Percentiles rank a stretch among this genome's conserved stretches.
Evolutionary conservation across 306 rosid species (phyloP).

Genomic region (Dryas alaskensis): DNA sequence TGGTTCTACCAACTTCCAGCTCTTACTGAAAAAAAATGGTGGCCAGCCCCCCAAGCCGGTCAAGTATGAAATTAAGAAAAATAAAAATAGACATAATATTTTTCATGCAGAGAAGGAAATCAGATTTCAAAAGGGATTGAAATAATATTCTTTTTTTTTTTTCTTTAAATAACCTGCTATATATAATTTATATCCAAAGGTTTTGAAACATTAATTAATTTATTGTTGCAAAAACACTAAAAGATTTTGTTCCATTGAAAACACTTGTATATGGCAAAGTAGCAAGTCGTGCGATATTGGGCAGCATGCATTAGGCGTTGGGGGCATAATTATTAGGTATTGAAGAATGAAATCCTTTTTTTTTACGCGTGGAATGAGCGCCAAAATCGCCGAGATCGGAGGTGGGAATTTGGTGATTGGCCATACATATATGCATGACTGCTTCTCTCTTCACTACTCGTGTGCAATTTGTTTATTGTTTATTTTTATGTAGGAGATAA

Average conservation of each 20-base stretch:
- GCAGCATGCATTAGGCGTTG: not conserved
- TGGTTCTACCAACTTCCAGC: conserved; percentile 8
- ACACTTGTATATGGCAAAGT: not conserved
- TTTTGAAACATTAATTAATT: no score
- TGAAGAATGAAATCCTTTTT: not conserved
- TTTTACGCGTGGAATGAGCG: conserved; percentile 7
- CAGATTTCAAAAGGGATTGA: conserved; percentile 6
- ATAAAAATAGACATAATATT: not conserved
- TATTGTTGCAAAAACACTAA: no score
- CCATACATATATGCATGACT: not conserved
- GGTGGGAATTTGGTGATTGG: not conserved
- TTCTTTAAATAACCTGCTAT: no score
- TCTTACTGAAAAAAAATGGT: not conserved
- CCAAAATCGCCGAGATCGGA: not conserved
- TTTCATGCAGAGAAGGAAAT: conserved; percentile 13
- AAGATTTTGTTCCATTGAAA: no score
- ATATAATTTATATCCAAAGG: no score
- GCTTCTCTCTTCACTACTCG: not conserved
- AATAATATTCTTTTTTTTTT: not conserved
- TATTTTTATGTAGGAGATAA: no score
- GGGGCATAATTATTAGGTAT: no score
- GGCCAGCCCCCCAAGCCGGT: not conserved
- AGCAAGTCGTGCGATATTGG: not conserved
- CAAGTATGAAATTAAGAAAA: not conserved
- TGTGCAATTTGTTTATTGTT: not conserved